Base-by-base conservation (phyloP, 2,329 filamentous ascomycete genomes). In the Zasmidium angulare region DNA sequence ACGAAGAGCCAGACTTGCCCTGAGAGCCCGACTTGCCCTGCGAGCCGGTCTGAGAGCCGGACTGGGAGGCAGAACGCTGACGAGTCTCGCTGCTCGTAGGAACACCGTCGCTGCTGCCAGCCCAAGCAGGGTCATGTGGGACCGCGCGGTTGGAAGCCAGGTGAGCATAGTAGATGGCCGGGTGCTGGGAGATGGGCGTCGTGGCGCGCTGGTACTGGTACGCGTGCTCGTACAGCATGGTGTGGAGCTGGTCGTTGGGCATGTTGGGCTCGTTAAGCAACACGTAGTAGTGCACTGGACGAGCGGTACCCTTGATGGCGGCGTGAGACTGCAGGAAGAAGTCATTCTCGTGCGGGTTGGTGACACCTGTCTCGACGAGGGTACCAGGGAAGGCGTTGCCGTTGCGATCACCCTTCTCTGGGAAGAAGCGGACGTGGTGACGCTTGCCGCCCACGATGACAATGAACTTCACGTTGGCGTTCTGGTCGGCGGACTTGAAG, bases 111-210 rank as follows among this genome's bases (percentile, higher is more conserved):
- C 54, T 64, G 58, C 59, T 64, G 52, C 61, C 63, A 43, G 61
- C 64, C 66, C 72, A 75, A 24, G 73, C 72, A 62, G 82, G 79
- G 69, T 93, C 87, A 65, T 99, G 95, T 2, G 86, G 81, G 55
- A 87, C 86, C 20, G 90, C 91, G 52, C 95, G 90, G 59, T 86
- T 86, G 9, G 91, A 89, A 31, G 93, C 92, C 63, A 99, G 77
- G 75, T 99, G 95, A 0, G 96, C 92, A 68, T 99, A 99, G 81
- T 99, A 99, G 0, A 98, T 89, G 0, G 95, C 92, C 0, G 95
- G 95, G 65, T 84, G 90, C 0, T 95, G 76, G 0, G 93, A 97
- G 0, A 99, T 93, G 0, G 95, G 91, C 0, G 93, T 98, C 0
- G 93, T 98, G 0, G 93, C 95, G 17, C 95, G 86, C 56, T 89